A percentile compares a stretch with the other conserved stretches of the same genome.
Evolutionary conservation across 2,329 filamentous ascomycete genomes (phyloP).

Genomic region (Raffaelea arxii): DNA sequence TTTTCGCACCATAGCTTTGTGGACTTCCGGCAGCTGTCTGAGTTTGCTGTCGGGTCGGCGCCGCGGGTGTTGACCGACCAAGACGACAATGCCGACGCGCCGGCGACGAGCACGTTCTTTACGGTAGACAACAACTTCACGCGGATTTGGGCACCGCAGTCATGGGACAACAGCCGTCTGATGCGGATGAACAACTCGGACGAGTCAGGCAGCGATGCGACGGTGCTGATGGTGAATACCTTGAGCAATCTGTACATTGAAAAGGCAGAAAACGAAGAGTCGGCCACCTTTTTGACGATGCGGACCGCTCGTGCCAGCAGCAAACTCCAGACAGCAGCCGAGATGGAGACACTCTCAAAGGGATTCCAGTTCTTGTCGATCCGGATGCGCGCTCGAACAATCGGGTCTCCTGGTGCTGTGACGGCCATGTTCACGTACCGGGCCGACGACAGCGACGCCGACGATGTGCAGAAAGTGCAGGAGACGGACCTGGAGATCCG

Average conservation of each 20-base stretch:
- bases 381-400: constrained; percentile 22
- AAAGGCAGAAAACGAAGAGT: constrained; percentile 15
- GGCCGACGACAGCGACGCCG: constrained; percentile 13
- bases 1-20: constrained; percentile 38
- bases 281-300: constrained; percentile 12
- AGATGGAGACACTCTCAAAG: constrained; percentile 19
- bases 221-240: constrained; percentile 26
- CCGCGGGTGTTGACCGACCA: constrained; percentile 21
- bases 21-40: constrained; percentile 34
- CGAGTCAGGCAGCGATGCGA: constrained; percentile 18
- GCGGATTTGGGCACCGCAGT: constrained; percentile 26
- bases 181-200: constrained; percentile 12
- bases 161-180: constrained; percentile 27
- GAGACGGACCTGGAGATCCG: constrained; percentile 31
- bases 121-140: constrained; percentile 23
- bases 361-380: constrained; percentile 21
- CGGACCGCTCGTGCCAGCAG: constrained; percentile 10
- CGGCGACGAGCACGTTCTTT: constrained; percentile 29
- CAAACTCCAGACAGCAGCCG: constrained; percentile 20
- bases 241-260: constrained; percentile 32
- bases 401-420: constrained; percentile 20
- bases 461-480: constrained; percentile 16
- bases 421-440: constrained; percentile 26
- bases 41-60: constrained; percentile 29
- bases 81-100: constrained; percentile 19